Conservation (phyloP, 2,329 filamentous ascomycete genomes). For the Neonectria ditissima region DNA sequence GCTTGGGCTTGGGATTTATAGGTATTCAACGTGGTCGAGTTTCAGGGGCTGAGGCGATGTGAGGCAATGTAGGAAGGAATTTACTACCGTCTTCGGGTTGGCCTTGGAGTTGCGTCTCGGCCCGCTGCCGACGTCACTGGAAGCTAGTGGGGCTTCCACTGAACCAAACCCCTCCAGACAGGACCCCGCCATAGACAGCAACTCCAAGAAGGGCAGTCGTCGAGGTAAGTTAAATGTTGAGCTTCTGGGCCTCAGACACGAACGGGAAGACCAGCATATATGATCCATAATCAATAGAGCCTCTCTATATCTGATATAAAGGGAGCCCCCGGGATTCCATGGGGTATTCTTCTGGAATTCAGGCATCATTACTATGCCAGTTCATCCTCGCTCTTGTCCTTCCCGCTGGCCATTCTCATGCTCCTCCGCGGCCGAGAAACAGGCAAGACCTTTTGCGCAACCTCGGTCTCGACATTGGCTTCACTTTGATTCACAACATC, state of each 20-base stretch:
- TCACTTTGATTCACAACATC: not conserved
- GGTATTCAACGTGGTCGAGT: not conserved
- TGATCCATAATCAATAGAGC: not conserved
- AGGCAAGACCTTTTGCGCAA: constrained; percentile 9
- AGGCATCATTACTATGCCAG: constrained; percentile 1
- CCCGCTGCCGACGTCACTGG: constrained; percentile 17
- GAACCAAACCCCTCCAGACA: constrained; percentile 1
- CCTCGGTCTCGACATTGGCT: not conserved
- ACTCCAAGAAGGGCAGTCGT: not conserved
- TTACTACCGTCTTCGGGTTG: constrained; percentile 8
- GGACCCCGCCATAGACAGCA: constrained; percentile 7
- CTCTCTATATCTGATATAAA: not conserved
- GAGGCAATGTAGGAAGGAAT: not conserved
- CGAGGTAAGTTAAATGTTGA: not conserved
- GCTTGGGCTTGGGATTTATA: not conserved
- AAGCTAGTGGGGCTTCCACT: constrained; percentile 17
- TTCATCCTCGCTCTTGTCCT: constrained; percentile 22
- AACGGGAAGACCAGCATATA: no score
- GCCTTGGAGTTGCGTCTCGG: constrained; percentile 11
- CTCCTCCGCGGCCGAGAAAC: constrained; percentile 9
- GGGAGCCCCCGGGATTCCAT: no score
- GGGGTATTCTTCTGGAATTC: not conserved
- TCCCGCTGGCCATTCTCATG: not conserved
- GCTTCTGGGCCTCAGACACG: not conserved
- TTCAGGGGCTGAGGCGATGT: not conserved